Evolutionary conservation across 257 asterid genomes (phyloP).

Genomic region (Capsicum baccatum): DNA sequence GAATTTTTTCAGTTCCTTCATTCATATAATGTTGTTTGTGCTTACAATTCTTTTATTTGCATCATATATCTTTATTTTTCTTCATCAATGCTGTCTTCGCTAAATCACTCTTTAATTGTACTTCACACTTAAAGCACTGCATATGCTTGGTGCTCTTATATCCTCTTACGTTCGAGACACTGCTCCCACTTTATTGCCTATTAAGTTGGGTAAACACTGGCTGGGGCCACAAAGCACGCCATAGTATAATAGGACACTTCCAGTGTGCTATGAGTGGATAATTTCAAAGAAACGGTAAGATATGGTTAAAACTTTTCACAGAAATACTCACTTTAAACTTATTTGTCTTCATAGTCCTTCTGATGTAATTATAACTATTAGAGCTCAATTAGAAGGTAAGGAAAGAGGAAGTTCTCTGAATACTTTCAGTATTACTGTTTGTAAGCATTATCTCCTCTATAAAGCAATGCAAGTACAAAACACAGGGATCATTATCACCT

Average conservation of each 20-base stretch:
- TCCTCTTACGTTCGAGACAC: background rate
- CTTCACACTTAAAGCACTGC: background rate
- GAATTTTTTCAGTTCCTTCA: background rate
- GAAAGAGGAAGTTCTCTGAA: slow-evolving; percentile 9
- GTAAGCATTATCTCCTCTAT: background rate
- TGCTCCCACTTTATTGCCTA: slow-evolving; percentile 9
- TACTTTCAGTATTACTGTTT: background rate
- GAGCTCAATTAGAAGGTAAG: slow-evolving; percentile 23
- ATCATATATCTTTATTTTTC: background rate
- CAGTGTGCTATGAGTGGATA: background rate
- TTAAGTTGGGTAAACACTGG: slow-evolving; percentile 4
- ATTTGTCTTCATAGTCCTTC: background rate
- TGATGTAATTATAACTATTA: background rate
- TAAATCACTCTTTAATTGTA: background rate
- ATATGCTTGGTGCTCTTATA: background rate
- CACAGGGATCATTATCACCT: background rate
- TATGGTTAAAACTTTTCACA: background rate
- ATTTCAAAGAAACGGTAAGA: background rate
- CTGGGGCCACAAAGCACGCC: background rate
- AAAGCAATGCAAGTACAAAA: background rate
- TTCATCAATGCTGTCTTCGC: background rate
- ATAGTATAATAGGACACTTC: background rate
- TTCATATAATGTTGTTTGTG: background rate
- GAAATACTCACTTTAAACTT: slow-evolving; percentile 15
- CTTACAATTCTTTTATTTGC: background rate